Conservation (phyloP, 1,284 basidiomycete species). For the Taiwanofungus camphoratus region DNA sequence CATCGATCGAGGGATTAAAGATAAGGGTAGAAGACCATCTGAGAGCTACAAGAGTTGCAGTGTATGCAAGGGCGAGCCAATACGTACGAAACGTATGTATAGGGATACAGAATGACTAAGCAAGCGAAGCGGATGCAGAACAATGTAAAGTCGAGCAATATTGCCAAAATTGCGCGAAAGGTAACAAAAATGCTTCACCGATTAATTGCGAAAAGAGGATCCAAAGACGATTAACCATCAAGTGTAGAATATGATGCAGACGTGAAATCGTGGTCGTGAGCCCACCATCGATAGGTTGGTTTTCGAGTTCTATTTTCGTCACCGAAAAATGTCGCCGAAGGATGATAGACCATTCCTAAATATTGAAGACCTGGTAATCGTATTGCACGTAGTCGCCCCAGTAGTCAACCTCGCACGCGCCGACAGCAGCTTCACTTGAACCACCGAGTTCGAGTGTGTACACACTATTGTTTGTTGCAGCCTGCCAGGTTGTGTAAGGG, state of each 20-base stretch:
- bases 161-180: too few relatives aligned
- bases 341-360: conserved; percentile 30
- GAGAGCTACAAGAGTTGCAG: conserved; percentile 2
- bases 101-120: not conserved
- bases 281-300: too few relatives aligned
- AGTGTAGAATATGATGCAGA: not conserved
- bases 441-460: conserved; percentile 54
- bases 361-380: conserved; percentile 63
- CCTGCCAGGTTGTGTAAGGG: conserved; percentile 40
- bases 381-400: conserved; percentile 61
- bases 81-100: too few relatives aligned
- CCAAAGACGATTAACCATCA: not conserved
- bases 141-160: too few relatives aligned
- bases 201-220: not conserved
- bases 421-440: conserved; percentile 40
- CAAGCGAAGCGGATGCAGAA: too few relatives aligned
- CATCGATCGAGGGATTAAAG: not conserved
- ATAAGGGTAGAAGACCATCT: not conserved
- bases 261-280: too few relatives aligned
- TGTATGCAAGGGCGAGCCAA: not conserved
- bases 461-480: conserved; percentile 44
- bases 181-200: not conserved
- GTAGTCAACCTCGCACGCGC: conserved; percentile 56
- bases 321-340: not conserved
- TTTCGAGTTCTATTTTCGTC: not conserved